Percentiles rank a stretch among this genome's conserved stretches.
Evolutionary conservation across 139 green algal species (phyloP).

Genomic region (Nannochloris sp.): DNA sequence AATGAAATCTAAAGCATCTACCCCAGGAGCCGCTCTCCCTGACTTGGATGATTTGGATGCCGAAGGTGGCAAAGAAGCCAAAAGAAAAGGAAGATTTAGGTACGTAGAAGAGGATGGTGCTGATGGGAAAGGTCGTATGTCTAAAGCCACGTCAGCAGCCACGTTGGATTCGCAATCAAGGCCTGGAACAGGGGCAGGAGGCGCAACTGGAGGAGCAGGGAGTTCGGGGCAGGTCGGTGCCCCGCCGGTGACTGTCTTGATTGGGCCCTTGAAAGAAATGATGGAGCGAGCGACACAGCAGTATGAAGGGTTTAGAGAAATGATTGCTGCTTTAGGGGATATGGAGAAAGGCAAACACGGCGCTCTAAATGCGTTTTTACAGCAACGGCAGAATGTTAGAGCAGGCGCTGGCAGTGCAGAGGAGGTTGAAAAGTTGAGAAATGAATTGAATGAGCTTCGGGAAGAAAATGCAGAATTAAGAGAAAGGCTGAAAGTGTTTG

Average conservation of each 20-base stretch:
- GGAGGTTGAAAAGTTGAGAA: constrained; percentile 25
- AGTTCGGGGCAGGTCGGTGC: too few relatives aligned
- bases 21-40: background rate
- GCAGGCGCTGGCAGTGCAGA: background rate
- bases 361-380: constrained; percentile 37
- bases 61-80: constrained; percentile 27
- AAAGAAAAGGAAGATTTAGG: constrained; percentile 72
- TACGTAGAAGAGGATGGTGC: constrained; percentile 63
- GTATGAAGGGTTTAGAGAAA: constrained; percentile 40
- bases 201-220: too few relatives aligned
- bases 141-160: background rate
- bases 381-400: constrained; percentile 18
- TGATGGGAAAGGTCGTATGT: background rate
- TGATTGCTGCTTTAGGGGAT: constrained; percentile 41
- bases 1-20: background rate
- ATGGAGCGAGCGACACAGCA: constrained; percentile 38
- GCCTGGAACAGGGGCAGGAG: too few relatives aligned
- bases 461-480: constrained; percentile 48
- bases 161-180: background rate
- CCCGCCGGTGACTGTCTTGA: constrained; percentile 10
- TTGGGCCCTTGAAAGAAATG: constrained; percentile 55
- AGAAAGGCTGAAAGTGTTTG: constrained; percentile 27
- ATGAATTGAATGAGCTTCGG: constrained; percentile 32
- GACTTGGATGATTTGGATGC: background rate
- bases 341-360: constrained; percentile 43